phyloP scores from a whole-genome alignment of 2,329 filamentous ascomycete genomes.

The Ascochyta lentis region DNA sequence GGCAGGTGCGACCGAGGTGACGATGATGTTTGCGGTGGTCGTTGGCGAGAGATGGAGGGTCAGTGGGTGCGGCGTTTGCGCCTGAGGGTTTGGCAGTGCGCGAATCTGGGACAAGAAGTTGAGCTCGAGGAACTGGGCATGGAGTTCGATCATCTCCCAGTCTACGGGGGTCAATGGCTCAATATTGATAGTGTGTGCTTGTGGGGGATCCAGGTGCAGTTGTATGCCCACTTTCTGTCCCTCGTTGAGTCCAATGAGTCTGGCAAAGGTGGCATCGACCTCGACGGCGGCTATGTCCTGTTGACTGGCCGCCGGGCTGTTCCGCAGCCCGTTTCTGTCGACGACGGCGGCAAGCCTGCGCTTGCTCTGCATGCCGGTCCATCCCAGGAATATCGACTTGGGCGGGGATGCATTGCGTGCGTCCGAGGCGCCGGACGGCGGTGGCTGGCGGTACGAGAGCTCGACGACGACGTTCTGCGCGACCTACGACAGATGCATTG shows the following conservation, averaged over 20 bases:
- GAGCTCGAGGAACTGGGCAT: conserved; percentile 92
- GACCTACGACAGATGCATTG: conserved; percentile 64
- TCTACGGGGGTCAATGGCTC: conserved; percentile 94
- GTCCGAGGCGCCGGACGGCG: conserved; percentile 53
- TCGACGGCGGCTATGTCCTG: conserved; percentile 82
- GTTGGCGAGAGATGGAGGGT: conserved; percentile 94
- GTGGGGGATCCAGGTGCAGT: conserved; percentile 87
- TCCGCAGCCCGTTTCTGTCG: conserved; percentile 73
- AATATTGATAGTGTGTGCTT: conserved; percentile 94
- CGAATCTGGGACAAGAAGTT: conserved; percentile 93
- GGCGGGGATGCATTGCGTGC: conserved; percentile 54
- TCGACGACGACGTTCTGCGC: conserved; percentile 97
- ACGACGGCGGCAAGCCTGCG: conserved; percentile 76
- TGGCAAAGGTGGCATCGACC: conserved; percentile 83
- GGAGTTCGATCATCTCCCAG: conserved; percentile 98
- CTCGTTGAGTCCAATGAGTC: conserved; percentile 76
- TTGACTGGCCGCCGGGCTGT: conserved; percentile 66
- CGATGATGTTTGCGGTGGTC: conserved; percentile 88
- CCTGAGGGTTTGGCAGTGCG: conserved; percentile 83
- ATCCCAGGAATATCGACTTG: conserved; percentile 85
- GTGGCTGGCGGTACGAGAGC: conserved; percentile 73
- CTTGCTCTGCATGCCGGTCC: conserved; percentile 98
- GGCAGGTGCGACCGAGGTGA: conserved; percentile 81
- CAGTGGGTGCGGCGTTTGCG: conserved; percentile 73
- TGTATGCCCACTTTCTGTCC: conserved; percentile 75